Evolutionary conservation across 331 rosid genomes (phyloP), one percentile per base, ranked within the genome.

Genomic region (Acacia concinna): DNA sequence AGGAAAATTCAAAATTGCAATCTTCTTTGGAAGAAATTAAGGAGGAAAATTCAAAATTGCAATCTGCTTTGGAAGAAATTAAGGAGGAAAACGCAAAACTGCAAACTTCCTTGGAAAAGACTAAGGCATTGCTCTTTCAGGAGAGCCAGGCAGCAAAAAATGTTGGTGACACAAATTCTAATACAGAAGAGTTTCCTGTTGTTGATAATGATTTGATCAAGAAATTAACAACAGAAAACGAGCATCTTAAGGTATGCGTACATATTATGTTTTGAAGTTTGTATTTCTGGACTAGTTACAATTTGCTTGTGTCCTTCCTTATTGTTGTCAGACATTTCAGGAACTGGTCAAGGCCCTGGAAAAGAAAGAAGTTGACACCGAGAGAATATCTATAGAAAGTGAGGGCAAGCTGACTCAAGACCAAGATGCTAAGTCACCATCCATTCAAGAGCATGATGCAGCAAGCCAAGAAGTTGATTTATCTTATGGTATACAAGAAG

Each of bases 211-310:
- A 84, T 47, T 44, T 82, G 63, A 41, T 87, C 68, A 79, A 43
- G 57, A 81, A 85, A 63, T 90, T 91, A 77, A 59, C 76, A 17
- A 47, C 92, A 52, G 97, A 92, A 84, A 92, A 91, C 60, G 94
- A 90, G 76, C 80, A 86, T 64, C 89, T 88, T 38, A 88, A 91
- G 97, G 97, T 91, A 84, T 49, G 54, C 62, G 40, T n/a, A 20
- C 51, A 28, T 28, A 18, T 35, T 25, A 38, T 28, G 17, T 54
- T 25, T 38, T 28, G 25, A 82, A 75, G 40, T 67, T 38, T 51
- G 44, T 72, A 75, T 75, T 43, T 59, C 14, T 46, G 15, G 60
- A 37, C 66, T 52, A 80, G 59, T 83, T 62, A 25, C 75, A 14
- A 7, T 27, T 46, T 70, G 17, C 59, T 46, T 17, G 7, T 70